Conservation (phyloP, 768 basidiomycete genomes). For the Pleurotus pulmonarius region DNA sequence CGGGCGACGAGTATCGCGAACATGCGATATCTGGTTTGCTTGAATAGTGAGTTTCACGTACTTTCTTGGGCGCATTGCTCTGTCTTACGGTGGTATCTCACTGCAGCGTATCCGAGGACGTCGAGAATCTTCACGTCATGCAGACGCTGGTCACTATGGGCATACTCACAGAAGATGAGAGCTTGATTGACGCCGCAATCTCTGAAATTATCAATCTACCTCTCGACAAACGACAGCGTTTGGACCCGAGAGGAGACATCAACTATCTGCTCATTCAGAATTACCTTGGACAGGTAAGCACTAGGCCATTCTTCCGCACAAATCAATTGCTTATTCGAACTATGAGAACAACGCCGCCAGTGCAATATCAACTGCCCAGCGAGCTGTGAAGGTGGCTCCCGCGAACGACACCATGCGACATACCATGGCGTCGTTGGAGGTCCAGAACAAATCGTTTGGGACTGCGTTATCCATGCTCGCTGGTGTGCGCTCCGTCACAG, state of each 20-base stretch:
- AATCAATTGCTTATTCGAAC: not conserved
- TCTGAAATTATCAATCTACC: conserved; percentile 76
- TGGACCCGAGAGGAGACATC: conserved; percentile 71
- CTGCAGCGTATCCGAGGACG: conserved; percentile 69
- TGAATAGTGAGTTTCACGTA: conserved; percentile 59
- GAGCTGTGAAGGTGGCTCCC: conserved; percentile 56
- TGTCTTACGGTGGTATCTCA: not conserved
- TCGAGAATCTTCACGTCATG: conserved; percentile 78
- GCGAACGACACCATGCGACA: conserved; percentile 42
- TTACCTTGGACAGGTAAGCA: conserved; percentile 64
- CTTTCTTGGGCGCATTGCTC: no score
- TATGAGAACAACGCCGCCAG: conserved; percentile 43
- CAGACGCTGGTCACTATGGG: conserved; percentile 89
- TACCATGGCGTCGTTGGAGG: conserved; percentile 49
- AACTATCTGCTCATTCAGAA: conserved; percentile 71
- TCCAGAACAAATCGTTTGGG: conserved; percentile 41
- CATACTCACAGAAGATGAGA: conserved; percentile 72
- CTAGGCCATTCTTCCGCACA: not conserved
- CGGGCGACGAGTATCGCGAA: conserved; percentile 73
- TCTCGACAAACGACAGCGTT: conserved; percentile 53
- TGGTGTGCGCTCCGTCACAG: conserved; percentile 18
- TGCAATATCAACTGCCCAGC: conserved; percentile 53
- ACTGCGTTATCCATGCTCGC: conserved; percentile 46
- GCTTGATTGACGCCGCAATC: conserved; percentile 80
- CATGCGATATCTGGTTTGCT: conserved; percentile 74